A percentile compares a stretch with the other conserved stretches of the same genome.
These are phyloP conservation scores for Akanthomyces uredinophilus DNA, from an alignment of 2,329 filamentous ascomycete genomes.

Conservation along the genomic window DNA sequence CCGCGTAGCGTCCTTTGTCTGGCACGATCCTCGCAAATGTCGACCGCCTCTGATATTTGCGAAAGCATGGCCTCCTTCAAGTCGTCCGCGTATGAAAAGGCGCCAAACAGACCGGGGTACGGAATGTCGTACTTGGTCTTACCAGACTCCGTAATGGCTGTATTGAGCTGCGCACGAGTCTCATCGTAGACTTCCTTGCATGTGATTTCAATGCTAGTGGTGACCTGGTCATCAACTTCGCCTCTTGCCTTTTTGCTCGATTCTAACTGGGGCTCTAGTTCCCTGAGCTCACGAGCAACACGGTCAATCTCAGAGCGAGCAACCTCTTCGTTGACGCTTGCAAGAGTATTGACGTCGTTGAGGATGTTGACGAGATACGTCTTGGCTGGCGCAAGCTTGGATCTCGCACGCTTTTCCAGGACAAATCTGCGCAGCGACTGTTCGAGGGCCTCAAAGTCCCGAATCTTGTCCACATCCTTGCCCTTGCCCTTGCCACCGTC, in stretches of 20 bases:
- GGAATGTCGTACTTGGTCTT: constrained; percentile 73
- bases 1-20: constrained; percentile 70
- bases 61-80: constrained; percentile 88
- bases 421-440: constrained; percentile 87
- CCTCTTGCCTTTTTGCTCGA: constrained; percentile 73
- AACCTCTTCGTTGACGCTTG: constrained; percentile 81
- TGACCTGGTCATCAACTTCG: constrained; percentile 76
- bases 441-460: constrained; percentile 87
- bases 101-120: constrained; percentile 79
- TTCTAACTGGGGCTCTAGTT: constrained; percentile 81
- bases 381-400: constrained; percentile 90
- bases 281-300: constrained; percentile 71
- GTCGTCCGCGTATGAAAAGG: constrained; percentile 90
- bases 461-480: constrained; percentile 81
- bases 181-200: constrained; percentile 82
- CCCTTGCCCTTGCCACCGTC: constrained; percentile 69
- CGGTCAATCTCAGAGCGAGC: constrained; percentile 79
- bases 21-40: constrained; percentile 79
- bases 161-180: constrained; percentile 68
- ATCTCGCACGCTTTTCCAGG: constrained; percentile 88
- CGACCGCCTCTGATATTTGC: constrained; percentile 75
- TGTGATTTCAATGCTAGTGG: constrained; percentile 75
- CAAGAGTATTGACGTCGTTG: constrained; percentile 77
- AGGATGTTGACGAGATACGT: constrained; percentile 94
- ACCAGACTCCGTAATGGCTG: constrained; percentile 71